A percentile compares a stretch with the other conserved stretches of the same genome.
phyloP scores from a whole-genome alignment of 2,329 filamentous ascomycete genomes.

The Fusarium sublunatum region DNA sequence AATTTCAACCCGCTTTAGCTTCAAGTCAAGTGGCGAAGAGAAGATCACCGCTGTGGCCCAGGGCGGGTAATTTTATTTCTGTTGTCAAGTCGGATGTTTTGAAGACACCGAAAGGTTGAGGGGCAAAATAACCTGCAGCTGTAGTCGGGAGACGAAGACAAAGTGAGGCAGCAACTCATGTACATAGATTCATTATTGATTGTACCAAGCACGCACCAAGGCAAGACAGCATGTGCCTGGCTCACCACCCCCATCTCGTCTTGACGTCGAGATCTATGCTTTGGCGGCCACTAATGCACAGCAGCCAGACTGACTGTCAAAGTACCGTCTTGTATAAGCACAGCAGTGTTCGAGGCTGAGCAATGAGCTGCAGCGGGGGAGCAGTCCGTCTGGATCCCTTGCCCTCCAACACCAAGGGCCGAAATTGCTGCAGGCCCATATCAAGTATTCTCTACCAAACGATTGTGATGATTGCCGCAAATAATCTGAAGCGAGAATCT shows the following conservation, averaged over 20 bases:
- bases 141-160: not conserved
- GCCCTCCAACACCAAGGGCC: slow-evolving; percentile 31
- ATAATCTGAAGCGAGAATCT: slow-evolving; percentile 42
- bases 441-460: slow-evolving; percentile 30
- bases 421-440: slow-evolving; percentile 33
- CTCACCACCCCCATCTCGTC: slow-evolving; percentile 44
- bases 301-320: slow-evolving; percentile 33
- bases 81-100: slow-evolving; percentile 31
- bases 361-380: slow-evolving; percentile 34
- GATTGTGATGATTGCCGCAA: slow-evolving; percentile 28
- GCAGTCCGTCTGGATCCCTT: slow-evolving; percentile 38
- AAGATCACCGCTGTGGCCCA: slow-evolving; percentile 37
- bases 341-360: slow-evolving; percentile 29
- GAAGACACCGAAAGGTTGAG: slow-evolving; percentile 32
- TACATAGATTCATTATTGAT: not conserved
- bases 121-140: slow-evolving; percentile 31
- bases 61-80: slow-evolving; percentile 42
- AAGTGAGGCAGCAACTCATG: slow-evolving; percentile 6
- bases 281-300: slow-evolving; percentile 52
- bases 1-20: slow-evolving; percentile 46
- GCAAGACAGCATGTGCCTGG: slow-evolving; percentile 44
- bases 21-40: slow-evolving; percentile 47
- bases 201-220: slow-evolving; percentile 1
- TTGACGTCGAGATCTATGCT: slow-evolving; percentile 50
- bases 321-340: slow-evolving; percentile 41